phyloP scores from a whole-genome alignment of 345 rosid genomes.

The Ceriops tagal region DNA sequence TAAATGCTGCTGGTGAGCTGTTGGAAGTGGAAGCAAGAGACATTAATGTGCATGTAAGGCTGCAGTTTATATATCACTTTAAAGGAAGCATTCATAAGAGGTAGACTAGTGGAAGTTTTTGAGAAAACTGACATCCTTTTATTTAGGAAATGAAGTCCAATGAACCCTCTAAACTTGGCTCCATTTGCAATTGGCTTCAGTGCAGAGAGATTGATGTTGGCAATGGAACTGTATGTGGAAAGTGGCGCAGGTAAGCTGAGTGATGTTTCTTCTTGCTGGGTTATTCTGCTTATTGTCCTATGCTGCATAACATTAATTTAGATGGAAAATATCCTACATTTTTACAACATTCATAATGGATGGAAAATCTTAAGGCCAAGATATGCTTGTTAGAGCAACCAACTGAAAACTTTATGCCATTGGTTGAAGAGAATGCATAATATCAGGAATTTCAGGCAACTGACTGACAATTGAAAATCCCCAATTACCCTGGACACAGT shows the following conservation, averaged over 20 bases:
- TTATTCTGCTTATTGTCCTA: conserved; percentile 1
- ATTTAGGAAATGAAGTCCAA: conserved; percentile 40
- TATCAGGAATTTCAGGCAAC: background rate
- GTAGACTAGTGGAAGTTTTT: conserved; percentile 6
- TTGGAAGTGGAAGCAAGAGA: conserved; percentile 33
- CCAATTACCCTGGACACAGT: background rate
- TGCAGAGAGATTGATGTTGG: conserved; percentile 52
- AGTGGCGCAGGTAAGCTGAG: conserved; percentile 86
- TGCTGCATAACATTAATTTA: background rate
- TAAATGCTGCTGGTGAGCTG: conserved; percentile 39
- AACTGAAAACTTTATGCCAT: background rate
- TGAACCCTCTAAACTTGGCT: conserved; percentile 29
- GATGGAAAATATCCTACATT: background rate
- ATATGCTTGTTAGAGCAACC: conserved; percentile 2
- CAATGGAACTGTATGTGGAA: conserved; percentile 71
- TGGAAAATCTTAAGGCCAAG: too few species aligned
- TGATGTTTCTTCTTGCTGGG: conserved; percentile 11
- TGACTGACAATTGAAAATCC: background rate
- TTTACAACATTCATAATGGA: too few species aligned
- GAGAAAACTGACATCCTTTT: conserved; percentile 17
- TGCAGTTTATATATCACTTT: conserved; percentile 19
- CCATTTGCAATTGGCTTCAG: conserved; percentile 87
- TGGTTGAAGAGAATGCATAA: background rate
- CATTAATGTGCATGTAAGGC: conserved; percentile 44
- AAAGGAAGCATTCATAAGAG: conserved; percentile 1